Percentiles rank a stretch among this genome's conserved stretches.
Conservation (phyloP, 805 yeast genomes). For the Debaryomyces prosopidis region DNA sequence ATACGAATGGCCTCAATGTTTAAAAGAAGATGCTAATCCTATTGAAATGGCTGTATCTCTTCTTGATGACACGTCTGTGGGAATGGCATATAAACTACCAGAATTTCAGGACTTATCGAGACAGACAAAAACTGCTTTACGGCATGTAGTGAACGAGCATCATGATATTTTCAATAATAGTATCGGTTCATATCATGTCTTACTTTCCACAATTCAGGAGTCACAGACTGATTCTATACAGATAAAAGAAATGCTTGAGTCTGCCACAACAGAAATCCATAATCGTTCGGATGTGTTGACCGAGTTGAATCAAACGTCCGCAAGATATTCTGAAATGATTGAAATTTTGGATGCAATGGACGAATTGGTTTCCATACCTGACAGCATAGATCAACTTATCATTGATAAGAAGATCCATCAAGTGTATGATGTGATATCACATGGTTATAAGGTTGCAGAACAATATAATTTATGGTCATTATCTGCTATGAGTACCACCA, state of each 20-base stretch:
- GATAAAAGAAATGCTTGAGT: slow-evolving; percentile 49
- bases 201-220: slow-evolving; percentile 61
- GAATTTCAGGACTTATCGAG: slow-evolving; percentile 66
- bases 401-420: slow-evolving; percentile 67
- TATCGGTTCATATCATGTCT: slow-evolving; percentile 78
- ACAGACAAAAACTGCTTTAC: slow-evolving; percentile 56
- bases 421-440: slow-evolving; percentile 57
- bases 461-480: slow-evolving; percentile 57
- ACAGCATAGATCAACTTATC: slow-evolving; percentile 63
- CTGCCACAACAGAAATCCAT: slow-evolving; percentile 51
- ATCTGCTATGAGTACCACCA: slow-evolving; percentile 51
- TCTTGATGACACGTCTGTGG: slow-evolving; percentile 87
- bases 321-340: slow-evolving; percentile 65
- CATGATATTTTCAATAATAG: slow-evolving; percentile 83
- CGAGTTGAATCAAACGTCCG: slow-evolving; percentile 65
- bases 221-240: slow-evolving; percentile 59
- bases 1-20: slow-evolving; percentile 46
- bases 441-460: slow-evolving; percentile 46
- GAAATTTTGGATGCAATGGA: slow-evolving; percentile 70
- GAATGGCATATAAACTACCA: slow-evolving; percentile 69
- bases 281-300: slow-evolving; percentile 55
- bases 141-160: slow-evolving; percentile 74
- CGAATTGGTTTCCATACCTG: slow-evolving; percentile 57
- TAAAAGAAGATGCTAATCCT: slow-evolving; percentile 61
- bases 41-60: slow-evolving; percentile 81